Base-by-base conservation (phyloP, 352 stramenopile species). In the Phytophthora aleatoria region DNA sequence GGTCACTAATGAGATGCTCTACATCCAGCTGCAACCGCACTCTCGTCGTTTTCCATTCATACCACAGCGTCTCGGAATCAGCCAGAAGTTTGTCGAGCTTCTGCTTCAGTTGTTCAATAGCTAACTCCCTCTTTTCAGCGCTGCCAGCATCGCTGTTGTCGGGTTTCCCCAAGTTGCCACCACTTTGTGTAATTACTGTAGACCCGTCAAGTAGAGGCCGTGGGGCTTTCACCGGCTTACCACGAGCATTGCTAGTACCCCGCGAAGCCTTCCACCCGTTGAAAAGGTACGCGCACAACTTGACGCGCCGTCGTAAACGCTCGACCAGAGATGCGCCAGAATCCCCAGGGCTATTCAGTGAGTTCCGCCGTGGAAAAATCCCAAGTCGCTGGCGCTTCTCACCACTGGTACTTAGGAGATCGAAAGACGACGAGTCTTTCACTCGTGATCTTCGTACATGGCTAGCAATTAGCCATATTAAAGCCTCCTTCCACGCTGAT, bases 41-140 rank as follows among this genome's bases (percentile, higher is more conserved):
- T 51, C 72, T 73, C 1, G 50, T 61, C 2, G 72, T 66, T n/a
- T 73, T 83, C 76, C 76, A 87, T 31, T 84, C 64, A 26, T 68
- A 65, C 81, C 81, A 90, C 2, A 81, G n/a, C 20, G 56, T 67
- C 16, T 87, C 77, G 0, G 67, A 64, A 0, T 57, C 26, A 3
- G 20, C 56, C 31, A 65, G 52, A 24, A 73, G 60, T 24, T 20
- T 55, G 7, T 73, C 59, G 5, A 65, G 5, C 3, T 35, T 42
- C 24, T 49, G 39, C 43, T 73, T 53, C 15, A 73, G 33, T 11
- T 55, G 13, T 9, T 35, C 24, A 27, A 65, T 35, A 5, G 15
- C 35, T 31, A 65, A 0, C 12, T 73, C 59, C 26, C 49, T 64
- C n/a, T 6, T 64, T 20, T 58, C 59, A 45, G 11, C 20, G 20